Base-by-base conservation (phyloP, 495 filamentous ascomycete genomes). In the Cetradonia linearis region DNA sequence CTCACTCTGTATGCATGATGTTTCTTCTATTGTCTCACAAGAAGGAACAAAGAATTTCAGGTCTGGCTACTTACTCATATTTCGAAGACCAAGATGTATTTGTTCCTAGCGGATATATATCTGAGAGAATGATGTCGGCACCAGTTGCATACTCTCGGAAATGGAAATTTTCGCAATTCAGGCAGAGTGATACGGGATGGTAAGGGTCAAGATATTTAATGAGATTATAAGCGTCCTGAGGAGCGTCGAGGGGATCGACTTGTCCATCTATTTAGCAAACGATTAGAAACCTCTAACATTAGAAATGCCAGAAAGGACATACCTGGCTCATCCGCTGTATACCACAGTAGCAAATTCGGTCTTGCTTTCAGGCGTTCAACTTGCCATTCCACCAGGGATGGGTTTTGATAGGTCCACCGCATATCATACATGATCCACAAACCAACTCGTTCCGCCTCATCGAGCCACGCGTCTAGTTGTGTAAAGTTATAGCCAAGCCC, bases 131-230 rank as follows among this genome's bases (percentile, higher is more conserved):
- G 62, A 88, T 83, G 64, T 88, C 84, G 1, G 82, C 81, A 13
- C 80, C 80, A 5, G 73, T 62, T 0, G 77, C 68, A 70, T 89
- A 88, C 5, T 79, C 67, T n/a, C 65, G 67, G 66, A 83, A 89
- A 67, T 84, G 78, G 70, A 84, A 88, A 66, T 87, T 82, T 42
- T 79, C 76, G 76, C 86, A 89, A 70, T 87, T 88, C 31, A 88
- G 74, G 1, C 78, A 79, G 1, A 87, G 72, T 1, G 79, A 80
- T 5, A 86, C 78, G 0, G 85, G 86, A 68, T 87, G 86, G 68
- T 86, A 87, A 0, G 84, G 84, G 68, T 89, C 86, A 1, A 85
- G 66, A 0, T 62, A 59, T 49, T 77, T 76, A 64, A 88, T 76
- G 1, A 77, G 67, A 5, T 73, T 66, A 63, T 78, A 78, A 2